Base-by-base conservation (phyloP, 371 early-diverging fungal species). In the Phascolomyces articulosus region DNA sequence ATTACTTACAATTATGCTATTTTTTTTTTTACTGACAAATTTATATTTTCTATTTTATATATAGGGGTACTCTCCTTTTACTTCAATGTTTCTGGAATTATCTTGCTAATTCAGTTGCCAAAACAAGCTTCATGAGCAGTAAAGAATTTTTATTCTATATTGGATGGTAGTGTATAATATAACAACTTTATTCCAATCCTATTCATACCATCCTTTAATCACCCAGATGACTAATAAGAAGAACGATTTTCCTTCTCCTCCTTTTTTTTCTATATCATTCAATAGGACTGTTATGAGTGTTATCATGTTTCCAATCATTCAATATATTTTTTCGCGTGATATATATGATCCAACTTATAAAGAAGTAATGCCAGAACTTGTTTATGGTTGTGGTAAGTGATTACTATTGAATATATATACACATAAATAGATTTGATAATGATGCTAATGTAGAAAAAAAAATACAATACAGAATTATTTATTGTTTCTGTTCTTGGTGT, bases 1-100 rank as follows among this genome's bases (percentile, higher is more conserved):
- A n/a, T n/a, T n/a, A n/a, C n/a, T n/a, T n/a, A n/a, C n/a, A n/a
- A n/a, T n/a, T n/a, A n/a, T n/a, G n/a, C n/a, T n/a, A n/a, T n/a
- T n/a, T n/a, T n/a, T n/a, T n/a, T n/a, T n/a, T 34, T 34, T 0
- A 34, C 11, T 34, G 34, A 34, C 34, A 34, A 9, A 34, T 34
- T 34, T 11, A 13, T 44, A 4, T 1, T 0, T 15, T 44, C 4
- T 44, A 11, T 27, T 47, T 18, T 3, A 18, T 60, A 28, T 31
- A 2, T 72, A 82, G 82, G 29, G 78, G 82, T 9, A 83, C 78
- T 10, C 57, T 84, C 10, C 64, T 81, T 13, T 58, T 84, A 20
- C 58, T 84, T 13, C 85, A 84, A 69, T 80, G 83, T 44, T 84
- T 84, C 60, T 84, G 85, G 85, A 81, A 83, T 44, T 84, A 84